Base-by-base conservation (phyloP, 768 basidiomycete genomes). In the Ephemerocybe angulata region DNA sequence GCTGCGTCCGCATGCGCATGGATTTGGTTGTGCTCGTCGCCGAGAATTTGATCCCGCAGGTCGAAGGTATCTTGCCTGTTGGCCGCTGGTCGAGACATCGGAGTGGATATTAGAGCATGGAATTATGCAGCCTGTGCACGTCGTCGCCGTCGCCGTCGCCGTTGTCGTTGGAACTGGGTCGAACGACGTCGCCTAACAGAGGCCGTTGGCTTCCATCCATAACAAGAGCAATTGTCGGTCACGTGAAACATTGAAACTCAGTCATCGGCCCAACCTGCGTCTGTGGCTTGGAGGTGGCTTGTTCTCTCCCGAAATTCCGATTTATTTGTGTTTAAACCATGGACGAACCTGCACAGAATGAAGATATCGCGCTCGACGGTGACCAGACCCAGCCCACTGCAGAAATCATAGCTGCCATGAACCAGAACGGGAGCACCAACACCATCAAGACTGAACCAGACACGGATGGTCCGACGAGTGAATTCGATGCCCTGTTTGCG, bases 51-150 rank as follows among this genome's bases (percentile, higher is more conserved):
- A 58, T 83, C 83, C 40, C 85, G 81, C 44, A 90, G 73, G 73
- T 90, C 88, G 64, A 82, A 88, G 25, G 88, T 86, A 53, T 90
- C 88, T 60, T 77, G 74, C 24, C 75, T 70, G 30, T 58, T 24
- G 5, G 3, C 31, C 31, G 35, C 25, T 3, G 22, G 5, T 40
- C 54, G 33, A 13, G 54, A 31, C 54, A 55, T 55, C n/a, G 33
- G 17, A 35, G 8, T 40, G 27, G 44, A 28, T 25, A 28, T 46
- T 46, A 46, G 24, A 22, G 27, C 28, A 30, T 48, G 27, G 25
- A 48, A 17, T 8, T 35, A 35, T 35, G 33, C 33, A 35, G 33
- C 33, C 33, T 35, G 33, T 35, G 33, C 33, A 35, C 33, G 33
- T 35, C 33, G 33, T 35, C 33, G 33, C n/a, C n/a, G n/a, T 35